A percentile compares a stretch with the other conserved stretches of the same genome.
These are phyloP conservation scores for Ceratocystis diversiconidia DNA, from an alignment of 2,329 filamentous ascomycete species.

Conservation along the genomic window DNA sequence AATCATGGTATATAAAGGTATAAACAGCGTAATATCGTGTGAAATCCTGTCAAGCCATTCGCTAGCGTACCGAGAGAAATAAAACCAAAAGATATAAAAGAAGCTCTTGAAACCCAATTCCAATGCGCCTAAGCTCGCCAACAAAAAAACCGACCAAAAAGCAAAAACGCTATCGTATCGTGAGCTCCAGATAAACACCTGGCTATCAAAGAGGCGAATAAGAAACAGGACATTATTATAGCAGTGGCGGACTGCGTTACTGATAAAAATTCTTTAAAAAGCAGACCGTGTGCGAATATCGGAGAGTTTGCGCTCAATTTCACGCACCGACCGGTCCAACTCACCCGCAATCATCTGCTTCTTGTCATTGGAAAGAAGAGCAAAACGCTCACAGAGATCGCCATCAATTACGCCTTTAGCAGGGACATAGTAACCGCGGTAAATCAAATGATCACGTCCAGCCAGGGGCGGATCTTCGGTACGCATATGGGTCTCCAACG, in stretches of 20 bases:
- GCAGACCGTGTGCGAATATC: constrained; percentile 46
- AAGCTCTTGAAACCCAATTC: constrained; percentile 5
- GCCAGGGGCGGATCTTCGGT: constrained; percentile 76
- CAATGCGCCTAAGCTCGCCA: constrained; percentile 15
- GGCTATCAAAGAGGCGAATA: background rate
- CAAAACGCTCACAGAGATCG: constrained; percentile 86
- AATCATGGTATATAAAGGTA: constrained; percentile 15
- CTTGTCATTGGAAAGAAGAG: constrained; percentile 69
- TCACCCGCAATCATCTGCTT: constrained; percentile 93
- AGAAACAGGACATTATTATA: background rate
- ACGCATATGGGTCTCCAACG: constrained; percentile 74
- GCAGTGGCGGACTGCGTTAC: constrained; percentile 1
- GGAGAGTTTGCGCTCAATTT: constrained; percentile 93
- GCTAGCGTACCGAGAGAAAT: background rate
- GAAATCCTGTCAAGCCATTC: constrained; percentile 9
- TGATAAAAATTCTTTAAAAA: constrained; percentile 34
- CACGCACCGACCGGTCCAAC: constrained; percentile 73
- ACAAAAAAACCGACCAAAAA: constrained; percentile 11
- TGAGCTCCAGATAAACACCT: constrained; percentile 5
- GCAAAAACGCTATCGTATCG: constrained; percentile 4
- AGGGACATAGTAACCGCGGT: constrained; percentile 87
- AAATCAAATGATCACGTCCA: constrained; percentile 89
- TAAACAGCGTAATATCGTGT: constrained; percentile 11
- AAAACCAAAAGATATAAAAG: background rate
- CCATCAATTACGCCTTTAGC: constrained; percentile 96